Percentiles rank a stretch among this genome's conserved stretches.
These are phyloP conservation scores for Russula compacta DNA, from an alignment of 768 basidiomycete species.

Conservation along the genomic window DNA sequence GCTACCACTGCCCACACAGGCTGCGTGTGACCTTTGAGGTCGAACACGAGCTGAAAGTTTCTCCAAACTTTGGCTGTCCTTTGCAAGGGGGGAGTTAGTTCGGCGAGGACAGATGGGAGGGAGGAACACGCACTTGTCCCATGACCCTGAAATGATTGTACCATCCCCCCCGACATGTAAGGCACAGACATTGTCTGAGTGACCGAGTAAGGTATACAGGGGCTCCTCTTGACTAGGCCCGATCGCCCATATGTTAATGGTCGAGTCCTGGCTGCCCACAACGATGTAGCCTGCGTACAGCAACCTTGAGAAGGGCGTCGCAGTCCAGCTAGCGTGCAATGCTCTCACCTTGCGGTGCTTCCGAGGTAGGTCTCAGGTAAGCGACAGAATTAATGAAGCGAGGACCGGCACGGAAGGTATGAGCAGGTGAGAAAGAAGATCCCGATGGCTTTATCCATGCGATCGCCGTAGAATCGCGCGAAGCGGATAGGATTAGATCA, in stretches of 20 bases:
- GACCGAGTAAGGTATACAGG: constrained; percentile 75
- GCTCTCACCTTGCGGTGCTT: constrained; percentile 58
- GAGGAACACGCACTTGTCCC: constrained; percentile 71
- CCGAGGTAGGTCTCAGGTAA: constrained; percentile 49
- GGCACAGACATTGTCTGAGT: constrained; percentile 84
- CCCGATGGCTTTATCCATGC: constrained; percentile 58
- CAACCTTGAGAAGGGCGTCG: constrained; percentile 15
- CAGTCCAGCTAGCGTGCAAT: background rate
- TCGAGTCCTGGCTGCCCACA: constrained; percentile 82
- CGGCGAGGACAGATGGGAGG: background rate
- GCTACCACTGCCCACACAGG: constrained; percentile 92
- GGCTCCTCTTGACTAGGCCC: constrained; percentile 58
- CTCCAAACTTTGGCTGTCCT: constrained; percentile 96
- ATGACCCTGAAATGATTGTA: constrained; percentile 85
- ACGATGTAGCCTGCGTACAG: constrained; percentile 53
- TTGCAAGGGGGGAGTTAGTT: background rate
- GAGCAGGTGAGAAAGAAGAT: constrained; percentile 44
- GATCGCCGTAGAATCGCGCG: constrained; percentile 86
- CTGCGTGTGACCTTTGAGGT: constrained; percentile 78
- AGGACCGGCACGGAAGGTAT: constrained; percentile 53
- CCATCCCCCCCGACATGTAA: constrained; percentile 63
- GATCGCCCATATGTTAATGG: constrained; percentile 77
- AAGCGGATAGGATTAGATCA: constrained; percentile 77
- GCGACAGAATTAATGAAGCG: constrained; percentile 77
- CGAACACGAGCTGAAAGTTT: constrained; percentile 59